phyloP scores from a whole-genome alignment of 805 yeast species.

The Schwanniomyces pseudopolymorphus region DNA sequence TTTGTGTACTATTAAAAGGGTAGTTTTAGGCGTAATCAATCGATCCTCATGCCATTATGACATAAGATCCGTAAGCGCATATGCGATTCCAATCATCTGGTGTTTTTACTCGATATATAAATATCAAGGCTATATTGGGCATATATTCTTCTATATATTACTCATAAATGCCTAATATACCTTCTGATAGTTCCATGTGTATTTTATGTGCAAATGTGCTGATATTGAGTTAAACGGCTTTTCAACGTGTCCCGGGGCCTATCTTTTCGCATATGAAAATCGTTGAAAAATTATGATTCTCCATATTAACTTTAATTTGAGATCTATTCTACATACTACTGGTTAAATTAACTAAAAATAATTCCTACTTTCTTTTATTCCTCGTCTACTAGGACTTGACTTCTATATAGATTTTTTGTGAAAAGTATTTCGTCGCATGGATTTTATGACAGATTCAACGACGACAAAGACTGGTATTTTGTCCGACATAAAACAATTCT shows the following conservation, averaged over 20 bases:
- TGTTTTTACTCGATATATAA: neutral
- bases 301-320: neutral
- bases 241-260: neutral
- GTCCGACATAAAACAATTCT: slow-evolving; percentile 15
- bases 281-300: neutral
- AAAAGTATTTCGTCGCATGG: neutral
- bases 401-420: neutral
- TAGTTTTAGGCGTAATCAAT: neutral
- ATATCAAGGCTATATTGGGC: too few relatives aligned
- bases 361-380: too few relatives aligned
- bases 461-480: neutral
- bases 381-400: neutral
- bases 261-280: neutral
- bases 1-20: neutral
- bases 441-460: neutral
- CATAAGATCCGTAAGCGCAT: neutral
- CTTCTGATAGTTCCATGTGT: too few relatives aligned
- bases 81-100: neutral
- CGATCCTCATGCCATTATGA: neutral
- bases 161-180: too few relatives aligned
- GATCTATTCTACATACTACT: neutral
- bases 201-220: too few relatives aligned
- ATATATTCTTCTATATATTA: too few relatives aligned
- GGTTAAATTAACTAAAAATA: neutral
- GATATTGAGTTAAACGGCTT: neutral